Conservation (phyloP, 495 filamentous ascomycete species). For the Pyrenula massariospora region DNA sequence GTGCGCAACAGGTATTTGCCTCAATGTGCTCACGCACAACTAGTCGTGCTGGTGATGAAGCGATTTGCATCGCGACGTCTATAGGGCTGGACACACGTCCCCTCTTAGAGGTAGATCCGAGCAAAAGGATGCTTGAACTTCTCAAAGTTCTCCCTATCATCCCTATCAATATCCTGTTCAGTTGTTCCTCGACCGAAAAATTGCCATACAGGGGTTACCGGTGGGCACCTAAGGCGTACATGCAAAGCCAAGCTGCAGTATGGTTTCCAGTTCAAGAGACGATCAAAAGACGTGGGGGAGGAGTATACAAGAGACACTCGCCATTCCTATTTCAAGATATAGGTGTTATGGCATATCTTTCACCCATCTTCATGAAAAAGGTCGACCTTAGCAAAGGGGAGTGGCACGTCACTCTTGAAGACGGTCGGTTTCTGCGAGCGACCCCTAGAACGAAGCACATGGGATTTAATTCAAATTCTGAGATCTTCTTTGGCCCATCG, state of each 20-base stretch:
- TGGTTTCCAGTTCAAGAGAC: background rate
- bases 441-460: background rate
- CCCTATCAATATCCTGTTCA: background rate
- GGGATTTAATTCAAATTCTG: background rate
- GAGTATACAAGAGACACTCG: background rate
- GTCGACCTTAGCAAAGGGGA: background rate
- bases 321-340: background rate
- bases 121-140: background rate
- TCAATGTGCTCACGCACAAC: background rate
- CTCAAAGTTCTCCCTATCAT: background rate
- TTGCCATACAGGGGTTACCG: background rate
- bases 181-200: background rate
- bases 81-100: background rate
- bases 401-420: background rate
- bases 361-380: background rate
- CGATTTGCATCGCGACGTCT: slow-evolving; percentile 1
- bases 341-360: background rate
- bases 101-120: background rate
- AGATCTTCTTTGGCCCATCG: background rate
- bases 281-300: background rate
- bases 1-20: background rate
- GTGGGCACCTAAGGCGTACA: background rate
- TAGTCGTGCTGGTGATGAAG: background rate
- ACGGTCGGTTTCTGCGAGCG: background rate
- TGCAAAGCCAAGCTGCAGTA: background rate